Evolutionary conservation across 306 rosid genomes (phyloP).

Genomic region (Glycine tomentella): DNA sequence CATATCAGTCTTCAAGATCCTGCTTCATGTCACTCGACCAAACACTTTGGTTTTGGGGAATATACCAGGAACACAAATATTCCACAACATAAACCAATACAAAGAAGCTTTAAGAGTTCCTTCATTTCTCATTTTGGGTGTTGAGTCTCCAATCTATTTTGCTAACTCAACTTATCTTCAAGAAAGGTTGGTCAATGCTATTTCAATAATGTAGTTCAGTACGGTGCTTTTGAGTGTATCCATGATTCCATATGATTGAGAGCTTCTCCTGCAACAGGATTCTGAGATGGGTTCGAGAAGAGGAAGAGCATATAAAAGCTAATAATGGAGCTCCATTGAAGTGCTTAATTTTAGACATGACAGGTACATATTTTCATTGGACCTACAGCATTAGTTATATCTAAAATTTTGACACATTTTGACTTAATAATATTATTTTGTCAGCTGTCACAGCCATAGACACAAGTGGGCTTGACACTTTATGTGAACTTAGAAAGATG

Average conservation of each 20-base stretch:
- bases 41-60: conserved; percentile 81
- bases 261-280: conserved; percentile 59
- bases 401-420: not conserved
- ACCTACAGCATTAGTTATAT: conserved; percentile 19
- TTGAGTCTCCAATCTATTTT: conserved; percentile 91
- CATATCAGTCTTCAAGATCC: conserved; percentile 88
- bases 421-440: conserved; percentile 36
- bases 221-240: conserved; percentile 1
- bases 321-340: conserved; percentile 58
- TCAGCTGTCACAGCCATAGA: conserved; percentile 92
- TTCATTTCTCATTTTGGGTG: conserved; percentile 78
- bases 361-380: conserved; percentile 61
- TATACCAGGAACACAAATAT: conserved; percentile 84
- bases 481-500: conserved; percentile 71
- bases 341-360: conserved; percentile 85
- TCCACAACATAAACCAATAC: conserved; percentile 73
- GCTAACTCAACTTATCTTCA: conserved; percentile 92
- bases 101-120: conserved; percentile 82
- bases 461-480: conserved; percentile 75
- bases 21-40: conserved; percentile 93
- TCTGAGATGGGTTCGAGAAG: conserved; percentile 90
- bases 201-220: conserved; percentile 2
- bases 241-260: conserved; percentile 39
- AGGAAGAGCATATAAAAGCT: conserved; percentile 76
- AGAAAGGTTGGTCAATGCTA: conserved; percentile 72